Evolutionary conservation across 116 monocot species (phyloP), one percentile per base, ranked within the genome.

Genomic region (Dioscorea cayenensis): DNA sequence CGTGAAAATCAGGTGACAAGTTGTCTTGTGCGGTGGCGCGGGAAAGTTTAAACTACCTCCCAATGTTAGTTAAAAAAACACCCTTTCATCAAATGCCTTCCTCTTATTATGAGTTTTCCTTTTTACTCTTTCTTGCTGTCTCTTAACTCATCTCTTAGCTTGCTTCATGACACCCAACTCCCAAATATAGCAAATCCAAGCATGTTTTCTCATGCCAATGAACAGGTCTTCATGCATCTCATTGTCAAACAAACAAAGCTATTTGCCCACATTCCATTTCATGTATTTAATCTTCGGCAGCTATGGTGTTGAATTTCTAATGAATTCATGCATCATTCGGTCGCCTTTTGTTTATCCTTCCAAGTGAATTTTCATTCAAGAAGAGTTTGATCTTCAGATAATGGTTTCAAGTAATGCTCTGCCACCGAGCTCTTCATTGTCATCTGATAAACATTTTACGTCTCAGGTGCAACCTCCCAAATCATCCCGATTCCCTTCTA

Each of bases 11-110:
- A 27, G 12, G 22, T 63, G 63, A 63, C 63, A 63, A 63, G 10
- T 22, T 63, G 63, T 12, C 6, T 63, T 63, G 63, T 21, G 63
- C 63, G 63, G 63, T 63, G 22, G 25, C 27, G 63, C 63, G 63
- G 63, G 63, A 63, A 63, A 27, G 63, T 17, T 17, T 22, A 17
- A 63, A 63, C 63, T 1, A 63, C 63, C n/a, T 10, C 20, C 63
- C 25, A 63, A 21, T 3, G 21, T 20, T 63, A 63, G 63, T 8
- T 5, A 63, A 63, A 23, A 55, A 55, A n/a, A 55, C n/a, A 16
- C 55, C 16, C 17, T 55, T 55, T 16, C 55, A 2, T 32, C 32
- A 32, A 32, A 55, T 18, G 19, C n/a, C 5, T 55, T 55, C 16
- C 55, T 16, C 17, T 55, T 55, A 5, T 55, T 12, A 18, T 55